phyloP scores from a whole-genome alignment of 108 stramenopile species.

The Cyclotella cryptica region DNA sequence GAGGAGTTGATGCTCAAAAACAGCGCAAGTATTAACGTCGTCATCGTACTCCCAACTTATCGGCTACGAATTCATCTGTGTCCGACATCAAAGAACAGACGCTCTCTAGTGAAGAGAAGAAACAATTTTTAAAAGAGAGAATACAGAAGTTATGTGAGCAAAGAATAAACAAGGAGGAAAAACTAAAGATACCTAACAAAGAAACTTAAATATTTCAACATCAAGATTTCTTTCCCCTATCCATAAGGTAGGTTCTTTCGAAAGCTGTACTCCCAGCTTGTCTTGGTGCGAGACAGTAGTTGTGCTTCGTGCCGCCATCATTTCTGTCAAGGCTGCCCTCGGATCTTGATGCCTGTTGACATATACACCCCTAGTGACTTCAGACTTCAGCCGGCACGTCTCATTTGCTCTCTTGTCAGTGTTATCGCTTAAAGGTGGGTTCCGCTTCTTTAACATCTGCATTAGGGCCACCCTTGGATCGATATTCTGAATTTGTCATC shows the following conservation, averaged over 20 bases:
- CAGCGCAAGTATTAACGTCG: constrained; percentile 58
- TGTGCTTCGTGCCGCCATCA: background rate
- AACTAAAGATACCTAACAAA: background rate
- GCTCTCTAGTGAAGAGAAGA: constrained; percentile 40
- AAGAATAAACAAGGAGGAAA: constrained; percentile 6
- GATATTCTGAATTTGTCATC: background rate
- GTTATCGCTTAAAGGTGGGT: background rate
- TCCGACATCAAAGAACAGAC: background rate
- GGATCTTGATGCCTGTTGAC: background rate
- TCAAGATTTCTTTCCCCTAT: background rate
- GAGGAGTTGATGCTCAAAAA: constrained; percentile 43
- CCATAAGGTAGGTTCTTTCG: too few species aligned
- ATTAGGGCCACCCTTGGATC: constrained; percentile 8
- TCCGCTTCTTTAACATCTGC: background rate
- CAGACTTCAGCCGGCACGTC: background rate
- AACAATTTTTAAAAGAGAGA: constrained; percentile 27
- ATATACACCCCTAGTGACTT: background rate
- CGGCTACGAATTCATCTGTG: background rate
- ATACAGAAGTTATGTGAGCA: constrained; percentile 36
- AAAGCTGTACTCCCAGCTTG: background rate
- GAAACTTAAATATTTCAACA: too few species aligned
- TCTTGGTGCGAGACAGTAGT: background rate
- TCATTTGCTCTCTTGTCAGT: background rate
- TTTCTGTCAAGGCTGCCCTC: constrained; percentile 4
- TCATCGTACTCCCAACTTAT: constrained; percentile 51